Percentiles rank a stretch among this genome's conserved stretches.
Evolutionary conservation across 768 basidiomycete species (phyloP).

Genomic region (Daedaleopsis sinensis): DNA sequence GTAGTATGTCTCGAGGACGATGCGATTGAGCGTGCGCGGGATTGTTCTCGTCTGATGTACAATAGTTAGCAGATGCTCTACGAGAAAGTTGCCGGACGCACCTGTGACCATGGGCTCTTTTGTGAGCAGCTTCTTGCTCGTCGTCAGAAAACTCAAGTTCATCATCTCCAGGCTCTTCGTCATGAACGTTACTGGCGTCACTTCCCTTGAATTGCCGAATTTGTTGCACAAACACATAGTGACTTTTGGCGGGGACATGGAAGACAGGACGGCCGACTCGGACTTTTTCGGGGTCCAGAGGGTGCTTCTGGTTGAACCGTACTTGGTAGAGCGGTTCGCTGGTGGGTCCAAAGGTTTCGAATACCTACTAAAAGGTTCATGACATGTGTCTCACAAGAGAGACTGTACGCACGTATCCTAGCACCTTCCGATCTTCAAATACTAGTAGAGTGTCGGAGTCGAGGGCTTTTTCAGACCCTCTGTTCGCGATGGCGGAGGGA

Average conservation of each 20-base stretch:
- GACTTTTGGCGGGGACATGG: constrained; percentile 79
- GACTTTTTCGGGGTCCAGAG: constrained; percentile 60
- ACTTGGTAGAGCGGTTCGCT: constrained; percentile 89
- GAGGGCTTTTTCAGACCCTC: constrained; percentile 64
- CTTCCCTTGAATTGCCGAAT: constrained; percentile 79
- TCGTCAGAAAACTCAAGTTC: constrained; percentile 97
- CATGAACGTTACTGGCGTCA: constrained; percentile 92
- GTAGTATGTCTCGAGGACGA: constrained; percentile 59
- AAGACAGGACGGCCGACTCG: constrained; percentile 67
- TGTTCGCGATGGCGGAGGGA: constrained; percentile 42
- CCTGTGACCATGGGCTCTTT: constrained; percentile 53
- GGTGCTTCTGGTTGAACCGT: constrained; percentile 70
- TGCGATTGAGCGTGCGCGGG: constrained; percentile 44
- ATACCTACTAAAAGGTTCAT: constrained; percentile 39
- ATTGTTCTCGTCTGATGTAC: constrained; percentile 51
- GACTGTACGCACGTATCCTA: constrained; percentile 75
- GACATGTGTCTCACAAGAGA: constrained; percentile 15
- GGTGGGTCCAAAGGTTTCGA: constrained; percentile 96
- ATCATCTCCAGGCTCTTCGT: constrained; percentile 90
- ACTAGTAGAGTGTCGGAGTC: constrained; percentile 92
- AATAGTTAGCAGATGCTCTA: not conserved
- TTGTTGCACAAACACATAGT: constrained; percentile 80
- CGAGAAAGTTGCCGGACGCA: not conserved
- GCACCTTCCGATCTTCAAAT: constrained; percentile 84
- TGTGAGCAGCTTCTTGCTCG: constrained; percentile 82